Percentiles rank a stretch among this genome's conserved stretches.
Evolutionary conservation across 371 early-diverging fungal genomes (phyloP).

Genomic region (Mortierella sp.): DNA sequence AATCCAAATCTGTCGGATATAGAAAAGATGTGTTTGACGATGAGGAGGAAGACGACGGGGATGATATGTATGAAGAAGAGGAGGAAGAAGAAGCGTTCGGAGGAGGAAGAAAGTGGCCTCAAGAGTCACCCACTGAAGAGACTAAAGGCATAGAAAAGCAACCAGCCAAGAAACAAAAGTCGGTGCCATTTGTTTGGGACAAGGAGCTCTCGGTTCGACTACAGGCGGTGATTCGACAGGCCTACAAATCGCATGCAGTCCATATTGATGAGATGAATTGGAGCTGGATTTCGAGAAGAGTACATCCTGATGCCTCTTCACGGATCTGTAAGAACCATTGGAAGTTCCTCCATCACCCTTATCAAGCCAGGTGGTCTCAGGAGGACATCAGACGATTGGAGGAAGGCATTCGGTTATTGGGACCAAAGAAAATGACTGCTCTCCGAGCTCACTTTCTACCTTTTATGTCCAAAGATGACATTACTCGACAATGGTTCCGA

Average conservation of each 20-base stretch:
- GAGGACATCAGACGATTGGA: constrained; percentile 31
- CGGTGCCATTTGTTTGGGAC: constrained; percentile 24
- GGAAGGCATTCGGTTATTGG: constrained; percentile 40
- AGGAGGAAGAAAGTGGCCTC: too few relatives aligned
- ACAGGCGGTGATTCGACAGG: constrained; percentile 24
- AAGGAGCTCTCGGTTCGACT: constrained; percentile 39
- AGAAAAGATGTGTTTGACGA: not conserved
- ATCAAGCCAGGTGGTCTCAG: constrained; percentile 17
- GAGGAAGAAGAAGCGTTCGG: too few relatives aligned
- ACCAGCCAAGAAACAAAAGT: not conserved
- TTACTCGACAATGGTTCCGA: constrained; percentile 36
- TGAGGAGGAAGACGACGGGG: not conserved
- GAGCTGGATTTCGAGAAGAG: constrained; percentile 24
- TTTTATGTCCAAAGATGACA: constrained; percentile 35
- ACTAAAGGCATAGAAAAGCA: too few relatives aligned
- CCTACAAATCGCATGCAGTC: constrained; percentile 15
- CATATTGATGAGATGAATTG: constrained; percentile 41
- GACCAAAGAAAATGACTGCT: constrained; percentile 21
- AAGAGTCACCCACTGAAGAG: too few relatives aligned
- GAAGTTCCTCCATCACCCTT: constrained; percentile 22
- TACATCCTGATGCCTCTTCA: constrained; percentile 25
- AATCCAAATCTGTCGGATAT: too few relatives aligned
- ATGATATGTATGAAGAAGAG: not conserved
- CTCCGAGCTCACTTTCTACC: constrained; percentile 38
- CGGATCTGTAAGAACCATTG: constrained; percentile 36